Conservation (phyloP, 768 basidiomycete species). For the Tephrocybe sp. region DNA sequence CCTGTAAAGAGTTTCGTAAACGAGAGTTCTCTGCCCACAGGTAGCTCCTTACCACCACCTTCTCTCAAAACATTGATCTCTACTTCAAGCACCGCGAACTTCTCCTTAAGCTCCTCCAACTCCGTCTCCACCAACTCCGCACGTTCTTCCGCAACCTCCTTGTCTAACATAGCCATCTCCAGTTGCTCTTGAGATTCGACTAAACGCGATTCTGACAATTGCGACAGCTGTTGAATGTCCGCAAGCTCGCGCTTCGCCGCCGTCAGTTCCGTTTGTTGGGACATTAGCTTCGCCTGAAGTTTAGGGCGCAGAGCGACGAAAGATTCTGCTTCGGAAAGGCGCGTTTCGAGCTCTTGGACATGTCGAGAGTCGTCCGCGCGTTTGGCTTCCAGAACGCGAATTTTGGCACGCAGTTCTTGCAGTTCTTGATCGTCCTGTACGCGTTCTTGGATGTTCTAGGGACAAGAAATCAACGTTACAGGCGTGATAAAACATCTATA, state of each 20-base stretch:
- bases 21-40: slow-evolving; percentile 1
- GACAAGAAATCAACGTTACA: not conserved
- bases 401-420: slow-evolving; percentile 80
- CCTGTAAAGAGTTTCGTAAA: slow-evolving; percentile 1
- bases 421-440: slow-evolving; percentile 55
- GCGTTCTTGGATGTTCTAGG: slow-evolving; percentile 14
- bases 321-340: slow-evolving; percentile 80
- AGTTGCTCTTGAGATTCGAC: slow-evolving; percentile 85
- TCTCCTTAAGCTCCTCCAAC: slow-evolving; percentile 76
- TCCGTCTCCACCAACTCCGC: slow-evolving; percentile 79
- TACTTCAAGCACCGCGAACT: slow-evolving; percentile 73
- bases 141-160: slow-evolving; percentile 94
- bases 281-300: slow-evolving; percentile 82
- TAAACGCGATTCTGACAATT: slow-evolving; percentile 65
- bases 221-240: slow-evolving; percentile 72
- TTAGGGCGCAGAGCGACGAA: slow-evolving; percentile 87
- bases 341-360: slow-evolving; percentile 79
- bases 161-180: slow-evolving; percentile 94
- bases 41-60: slow-evolving; percentile 29
- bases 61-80: slow-evolving; percentile 80
- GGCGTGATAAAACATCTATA: not conserved
- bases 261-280: slow-evolving; percentile 77
- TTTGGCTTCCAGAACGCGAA: slow-evolving; percentile 82
- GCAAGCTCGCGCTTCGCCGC: slow-evolving; percentile 72
- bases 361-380: slow-evolving; percentile 84